phyloP scores from a whole-genome alignment of 2,329 filamentous ascomycete species.

The Anthostomella pinea region DNA sequence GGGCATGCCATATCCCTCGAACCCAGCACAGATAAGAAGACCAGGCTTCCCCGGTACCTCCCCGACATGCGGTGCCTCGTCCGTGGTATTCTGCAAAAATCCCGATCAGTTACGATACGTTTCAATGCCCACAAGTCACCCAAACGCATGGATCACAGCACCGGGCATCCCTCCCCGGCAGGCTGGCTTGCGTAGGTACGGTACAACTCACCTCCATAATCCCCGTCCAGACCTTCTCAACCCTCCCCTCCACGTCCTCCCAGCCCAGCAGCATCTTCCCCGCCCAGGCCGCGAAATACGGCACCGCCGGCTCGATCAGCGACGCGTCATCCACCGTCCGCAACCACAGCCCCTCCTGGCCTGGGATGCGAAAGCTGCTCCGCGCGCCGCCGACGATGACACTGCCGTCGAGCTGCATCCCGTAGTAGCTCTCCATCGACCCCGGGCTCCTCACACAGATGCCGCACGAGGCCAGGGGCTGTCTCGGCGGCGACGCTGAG shows the following conservation, averaged over 20 bases:
- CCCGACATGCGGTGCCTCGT: slow-evolving; percentile 23
- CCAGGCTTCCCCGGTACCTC: slow-evolving; percentile 21
- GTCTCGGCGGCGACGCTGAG: too few species aligned
- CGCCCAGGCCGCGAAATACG: slow-evolving; percentile 49
- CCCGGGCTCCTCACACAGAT: too few species aligned
- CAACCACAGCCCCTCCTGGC: slow-evolving; percentile 42
- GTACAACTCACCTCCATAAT: slow-evolving; percentile 25
- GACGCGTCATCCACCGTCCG: slow-evolving; percentile 43
- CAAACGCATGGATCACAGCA: too few species aligned
- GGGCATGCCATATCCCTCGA: slow-evolving; percentile 27
- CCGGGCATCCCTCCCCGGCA: too few species aligned
- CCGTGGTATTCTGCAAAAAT: slow-evolving; percentile 21
- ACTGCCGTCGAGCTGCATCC: slow-evolving; percentile 40
- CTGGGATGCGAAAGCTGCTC: slow-evolving; percentile 31
- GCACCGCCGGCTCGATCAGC: slow-evolving; percentile 39
- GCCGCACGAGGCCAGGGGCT: too few species aligned
- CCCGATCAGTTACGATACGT: too few species aligned
- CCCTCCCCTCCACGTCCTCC: slow-evolving; percentile 39
- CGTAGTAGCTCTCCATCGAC: slow-evolving; percentile 20
- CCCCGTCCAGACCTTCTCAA: slow-evolving; percentile 34
- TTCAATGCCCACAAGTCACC: too few species aligned
- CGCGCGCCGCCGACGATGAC: slow-evolving; percentile 38
- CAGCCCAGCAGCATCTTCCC: slow-evolving; percentile 46
- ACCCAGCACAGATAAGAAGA: slow-evolving; percentile 23
- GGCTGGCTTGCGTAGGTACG: too few species aligned